A percentile compares a stretch with the other conserved stretches of the same genome.
Conservation (phyloP, 202 grass and related monocot species). For the Tripidium arundinaceum region DNA sequence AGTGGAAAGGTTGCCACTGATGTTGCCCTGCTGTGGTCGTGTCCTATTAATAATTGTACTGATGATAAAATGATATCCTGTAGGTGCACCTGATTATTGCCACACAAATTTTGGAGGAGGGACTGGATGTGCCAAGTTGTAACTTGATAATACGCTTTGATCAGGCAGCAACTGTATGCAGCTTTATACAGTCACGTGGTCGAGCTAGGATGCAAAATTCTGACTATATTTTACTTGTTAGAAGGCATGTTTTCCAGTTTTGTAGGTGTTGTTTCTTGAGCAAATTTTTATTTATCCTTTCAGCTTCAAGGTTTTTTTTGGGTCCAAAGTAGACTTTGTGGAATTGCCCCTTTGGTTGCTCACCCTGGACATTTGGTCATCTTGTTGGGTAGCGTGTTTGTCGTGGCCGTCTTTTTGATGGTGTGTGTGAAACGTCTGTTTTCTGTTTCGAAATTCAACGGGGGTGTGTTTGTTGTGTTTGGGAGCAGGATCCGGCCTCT, state of each 20-base stretch:
- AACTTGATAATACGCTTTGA: constrained; percentile 83
- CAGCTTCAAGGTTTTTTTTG: neutral
- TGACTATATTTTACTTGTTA: constrained; percentile 64
- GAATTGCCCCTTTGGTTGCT: no score
- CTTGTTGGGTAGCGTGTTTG: no score
- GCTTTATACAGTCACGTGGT: constrained; percentile 89
- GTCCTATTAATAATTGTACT: neutral
- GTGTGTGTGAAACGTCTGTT: no score
- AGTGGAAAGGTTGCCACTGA: constrained; percentile 46
- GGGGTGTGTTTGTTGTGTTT: no score
- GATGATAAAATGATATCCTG: constrained; percentile 18
- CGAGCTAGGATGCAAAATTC: constrained; percentile 69
- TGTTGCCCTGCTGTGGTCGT: neutral
- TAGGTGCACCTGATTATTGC: constrained; percentile 82
- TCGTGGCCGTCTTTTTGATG: no score
- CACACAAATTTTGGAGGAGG: constrained; percentile 81
- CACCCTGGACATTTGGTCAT: neutral
- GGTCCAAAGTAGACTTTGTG: neutral
- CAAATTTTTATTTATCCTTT: constrained; percentile 7
- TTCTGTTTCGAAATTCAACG: no score
- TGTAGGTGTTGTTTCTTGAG: neutral
- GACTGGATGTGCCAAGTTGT: constrained; percentile 74
- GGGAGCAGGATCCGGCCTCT: no score
- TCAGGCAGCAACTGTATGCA: constrained; percentile 50
- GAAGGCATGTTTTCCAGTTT: constrained; percentile 35